A percentile compares a stretch with the other conserved stretches of the same genome.
Evolutionary conservation across 495 filamentous ascomycete species (phyloP).

Genomic region (Xylaria nigripes): DNA sequence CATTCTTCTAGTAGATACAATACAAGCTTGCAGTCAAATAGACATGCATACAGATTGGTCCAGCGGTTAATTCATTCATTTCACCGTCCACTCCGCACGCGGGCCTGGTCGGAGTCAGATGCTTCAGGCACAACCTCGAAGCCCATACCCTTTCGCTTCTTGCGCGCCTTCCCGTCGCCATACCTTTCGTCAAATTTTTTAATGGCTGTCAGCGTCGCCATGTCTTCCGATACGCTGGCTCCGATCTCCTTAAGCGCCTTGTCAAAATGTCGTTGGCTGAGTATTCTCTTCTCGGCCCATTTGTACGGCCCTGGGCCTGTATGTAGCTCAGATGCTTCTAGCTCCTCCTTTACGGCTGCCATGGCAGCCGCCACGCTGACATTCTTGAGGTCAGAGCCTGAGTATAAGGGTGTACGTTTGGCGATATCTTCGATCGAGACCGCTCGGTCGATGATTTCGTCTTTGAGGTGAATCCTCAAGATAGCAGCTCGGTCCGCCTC

Average conservation of each 20-base stretch:
- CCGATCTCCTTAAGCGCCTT: constrained; percentile 82
- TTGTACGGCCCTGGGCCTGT: constrained; percentile 40
- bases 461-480: constrained; percentile 73
- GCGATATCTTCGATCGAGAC: constrained; percentile 67
- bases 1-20: background rate
- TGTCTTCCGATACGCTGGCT: constrained; percentile 91
- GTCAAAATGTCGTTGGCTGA: constrained; percentile 65
- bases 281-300: constrained; percentile 59
- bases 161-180: constrained; percentile 77
- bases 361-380: constrained; percentile 83
- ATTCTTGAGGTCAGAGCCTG: constrained; percentile 94
- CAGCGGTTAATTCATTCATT: background rate
- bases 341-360: constrained; percentile 73
- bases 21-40: background rate
- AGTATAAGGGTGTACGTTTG: constrained; percentile 78
- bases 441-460: constrained; percentile 57
- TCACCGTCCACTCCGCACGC: constrained; percentile 15
- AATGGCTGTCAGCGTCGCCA: constrained; percentile 76
- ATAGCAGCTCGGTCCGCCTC: constrained; percentile 71
- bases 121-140: constrained; percentile 46
- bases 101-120: constrained; percentile 13
- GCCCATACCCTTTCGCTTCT: constrained; percentile 49
- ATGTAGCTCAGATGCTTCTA: constrained; percentile 45
- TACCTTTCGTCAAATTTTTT: constrained; percentile 95
- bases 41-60: background rate